phyloP scores from a whole-genome alignment of 768 basidiomycete genomes.

The Phylloporus rhodoxanthus region DNA sequence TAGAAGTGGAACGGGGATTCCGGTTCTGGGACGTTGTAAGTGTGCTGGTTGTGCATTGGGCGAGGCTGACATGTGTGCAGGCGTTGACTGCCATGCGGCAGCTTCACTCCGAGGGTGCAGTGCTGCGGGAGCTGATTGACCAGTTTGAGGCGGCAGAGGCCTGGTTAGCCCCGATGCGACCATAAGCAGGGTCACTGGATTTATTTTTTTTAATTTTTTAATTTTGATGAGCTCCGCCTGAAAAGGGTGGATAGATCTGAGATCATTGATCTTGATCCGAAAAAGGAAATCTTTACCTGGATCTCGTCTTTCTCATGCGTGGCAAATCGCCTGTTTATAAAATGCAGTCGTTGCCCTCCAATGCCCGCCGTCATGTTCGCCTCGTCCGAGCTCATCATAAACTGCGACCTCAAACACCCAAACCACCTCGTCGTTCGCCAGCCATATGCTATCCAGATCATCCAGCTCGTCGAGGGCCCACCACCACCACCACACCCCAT shows the following conservation, averaged over 20 bases:
- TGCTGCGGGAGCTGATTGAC: constrained; percentile 82
- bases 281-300: constrained; percentile 10
- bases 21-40: constrained; percentile 97
- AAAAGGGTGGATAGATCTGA: constrained; percentile 10
- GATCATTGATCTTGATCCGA: constrained; percentile 12
- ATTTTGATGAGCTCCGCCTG: neutral
- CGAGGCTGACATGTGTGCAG: constrained; percentile 39
- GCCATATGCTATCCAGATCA: constrained; percentile 55
- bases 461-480: constrained; percentile 65
- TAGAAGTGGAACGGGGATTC: constrained; percentile 93
- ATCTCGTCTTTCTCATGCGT: constrained; percentile 11
- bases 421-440: constrained; percentile 43
- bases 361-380: constrained; percentile 24
- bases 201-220: neutral
- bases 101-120: constrained; percentile 75
- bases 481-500: constrained; percentile 44
- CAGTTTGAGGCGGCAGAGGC: constrained; percentile 95
- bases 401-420: constrained; percentile 34
- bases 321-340: constrained; percentile 22
- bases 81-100: constrained; percentile 86
- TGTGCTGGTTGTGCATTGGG: constrained; percentile 16
- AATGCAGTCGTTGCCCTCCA: constrained; percentile 14
- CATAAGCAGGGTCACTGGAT: constrained; percentile 36
- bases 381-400: constrained; percentile 19
- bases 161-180: constrained; percentile 90